Base-by-base conservation (phyloP, 2,329 filamentous ascomycete species). In the Sclerotinia nivalis region DNA sequence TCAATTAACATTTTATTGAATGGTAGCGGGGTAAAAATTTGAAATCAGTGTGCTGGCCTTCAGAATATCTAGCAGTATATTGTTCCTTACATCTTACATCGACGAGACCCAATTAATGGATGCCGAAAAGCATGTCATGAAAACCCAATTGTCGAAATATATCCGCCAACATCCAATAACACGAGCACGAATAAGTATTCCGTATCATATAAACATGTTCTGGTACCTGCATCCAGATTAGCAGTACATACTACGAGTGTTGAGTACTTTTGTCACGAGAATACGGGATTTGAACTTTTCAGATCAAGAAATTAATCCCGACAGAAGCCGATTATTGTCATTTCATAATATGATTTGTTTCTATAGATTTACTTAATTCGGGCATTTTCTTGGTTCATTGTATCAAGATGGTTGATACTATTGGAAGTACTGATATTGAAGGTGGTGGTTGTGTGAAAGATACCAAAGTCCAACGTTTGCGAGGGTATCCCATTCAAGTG, bases 41-140 rank as follows among this genome's bases (percentile, higher is more conserved):
- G 7, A 20, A 20, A 61, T 47, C 25, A 22, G 43, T 61, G 40
- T 43, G 47, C n/a, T 61, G 25, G 43, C 7, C 43, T 61, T 47
- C 20, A 20, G n/a, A 31, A 31, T 31, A 31, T 31, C 31, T 31
- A 31, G 13, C 28, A 47, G 10, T 45, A 20, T 31, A 4, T 22
- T 28, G 10, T 47, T 34, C 5, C 25, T 61, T 22, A 47, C 13
- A 20, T 18, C 25, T 55, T 15, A 55, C 15, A 15, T 55, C 7
- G 4, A 18, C 10, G 15, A 22, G 3, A 43, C 25, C 40, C 7
- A 20, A 31, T 31, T 31, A 31, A 22, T 31, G 18, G 9, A 28
- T 61, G 15, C 58, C 40, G 18, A 61, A 25, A 61, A 61, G 40
- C 58, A 47, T 61, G 40, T 61, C 58, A 47, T 61, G 25, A 31